Evolutionary conservation across 164 flowering plant species (phyloP), one percentile per base, ranked within the genome.

Genomic region (Berberis vulgaris): DNA sequence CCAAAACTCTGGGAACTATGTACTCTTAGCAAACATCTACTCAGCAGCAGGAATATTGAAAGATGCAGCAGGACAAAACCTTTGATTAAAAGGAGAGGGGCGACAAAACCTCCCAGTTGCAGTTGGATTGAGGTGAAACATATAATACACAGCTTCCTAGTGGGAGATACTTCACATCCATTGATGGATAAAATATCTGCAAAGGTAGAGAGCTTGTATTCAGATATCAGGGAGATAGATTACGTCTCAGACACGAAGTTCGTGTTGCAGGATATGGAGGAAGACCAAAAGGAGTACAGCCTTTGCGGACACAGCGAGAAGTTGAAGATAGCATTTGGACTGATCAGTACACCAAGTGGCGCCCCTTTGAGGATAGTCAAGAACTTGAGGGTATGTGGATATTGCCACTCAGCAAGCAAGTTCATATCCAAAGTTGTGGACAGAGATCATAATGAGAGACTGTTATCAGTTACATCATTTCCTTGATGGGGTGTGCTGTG

Each of bases 271-370:
- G 53, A 79, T 54, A 72, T 77, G 39, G 76, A 71, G 13, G 80
- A 79, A 56, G 71, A 69, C 41, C 70, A 78, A 47, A 77, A 79
- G 69, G 77, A 74, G 54, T 47, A 52, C 38, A 66, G 66, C 64
- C 69, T 79, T 7, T 76, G 75, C 59, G 73, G 73, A 49, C 84
- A 81, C 44, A 81, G 84, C 57, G 84, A 76, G 62, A 79, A 76
- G 67, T 61, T 79, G 40, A 82, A 81, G 4, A 13, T 78, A 38
- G 80, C 81, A 38, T 80, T 76, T 60, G 82, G 82, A 2, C 43
- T 78, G 58, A 73, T 76, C 41, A 74, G 71, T 54, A 69, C 75
- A 8, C 45, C 70, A 26, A 57, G 42, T 45, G 76, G 76, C 2
- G 62, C 67, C 6, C 71, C 79, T 49, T 53, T 80, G 61, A 67